Evolutionary conservation across 2,329 filamentous ascomycete genomes (phyloP).

Genomic region (Aspergillus proliferans): DNA sequence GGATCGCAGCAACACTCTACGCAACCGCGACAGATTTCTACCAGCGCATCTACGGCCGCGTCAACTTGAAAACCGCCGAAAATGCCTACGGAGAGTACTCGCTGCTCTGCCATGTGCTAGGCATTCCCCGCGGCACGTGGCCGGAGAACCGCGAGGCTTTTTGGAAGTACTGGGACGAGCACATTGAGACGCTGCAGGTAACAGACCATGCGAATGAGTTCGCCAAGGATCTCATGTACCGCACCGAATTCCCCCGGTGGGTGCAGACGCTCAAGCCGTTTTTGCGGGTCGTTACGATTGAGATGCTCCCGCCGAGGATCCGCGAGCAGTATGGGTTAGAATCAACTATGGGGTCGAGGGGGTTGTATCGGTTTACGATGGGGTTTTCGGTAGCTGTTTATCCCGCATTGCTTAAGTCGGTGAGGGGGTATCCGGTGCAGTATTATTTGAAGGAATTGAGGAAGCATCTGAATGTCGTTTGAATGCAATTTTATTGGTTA

Average conservation of each 20-base stretch:
- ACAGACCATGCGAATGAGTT: slow-evolving; percentile 24
- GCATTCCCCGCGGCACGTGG: slow-evolving; percentile 23
- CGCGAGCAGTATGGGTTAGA: slow-evolving; percentile 30
- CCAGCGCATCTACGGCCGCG: slow-evolving; percentile 29
- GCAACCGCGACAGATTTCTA: slow-evolving; percentile 32
- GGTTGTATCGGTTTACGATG: slow-evolving; percentile 27
- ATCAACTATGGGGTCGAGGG: slow-evolving; percentile 19
- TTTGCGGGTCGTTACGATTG: slow-evolving; percentile 24
- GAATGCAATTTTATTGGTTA: background rate
- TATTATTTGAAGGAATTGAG: slow-evolving; percentile 27
- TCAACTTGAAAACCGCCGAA: slow-evolving; percentile 26
- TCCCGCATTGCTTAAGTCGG: slow-evolving; percentile 25
- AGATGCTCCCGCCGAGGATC: slow-evolving; percentile 29
- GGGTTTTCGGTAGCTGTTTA: slow-evolving; percentile 27
- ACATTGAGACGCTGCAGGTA: slow-evolving; percentile 22
- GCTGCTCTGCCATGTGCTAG: slow-evolving; percentile 21
- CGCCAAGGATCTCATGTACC: slow-evolving; percentile 21
- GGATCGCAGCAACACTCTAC: slow-evolving; percentile 31
- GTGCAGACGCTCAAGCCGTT: slow-evolving; percentile 26
- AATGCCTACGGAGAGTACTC: slow-evolving; percentile 27
- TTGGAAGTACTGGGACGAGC: slow-evolving; percentile 33
- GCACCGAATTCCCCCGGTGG: slow-evolving; percentile 23
- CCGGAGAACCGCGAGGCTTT: slow-evolving; percentile 25
- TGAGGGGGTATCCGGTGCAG: slow-evolving; percentile 24
- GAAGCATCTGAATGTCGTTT: slow-evolving; percentile 20